Conservation (phyloP, 176 grass and related monocot species). For the Oryza punctata region DNA sequence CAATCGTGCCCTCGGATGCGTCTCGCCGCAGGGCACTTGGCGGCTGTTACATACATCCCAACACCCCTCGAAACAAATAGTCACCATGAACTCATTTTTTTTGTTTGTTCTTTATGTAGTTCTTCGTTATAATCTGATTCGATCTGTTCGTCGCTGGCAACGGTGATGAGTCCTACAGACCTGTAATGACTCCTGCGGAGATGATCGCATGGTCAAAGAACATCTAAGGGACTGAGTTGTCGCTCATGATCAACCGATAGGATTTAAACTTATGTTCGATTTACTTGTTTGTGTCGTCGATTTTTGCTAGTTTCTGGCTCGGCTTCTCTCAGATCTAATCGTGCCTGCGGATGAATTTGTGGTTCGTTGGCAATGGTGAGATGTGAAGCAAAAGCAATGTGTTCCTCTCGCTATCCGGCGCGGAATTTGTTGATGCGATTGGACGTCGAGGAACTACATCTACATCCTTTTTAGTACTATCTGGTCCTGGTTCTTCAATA, state of each 20-base stretch:
- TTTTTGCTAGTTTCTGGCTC: fast-evolving
- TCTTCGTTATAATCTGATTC: too few relatives aligned
- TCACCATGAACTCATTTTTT: not conserved
- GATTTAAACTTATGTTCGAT: not conserved
- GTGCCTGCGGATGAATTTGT: conserved; percentile 9
- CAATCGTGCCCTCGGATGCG: conserved; percentile 8
- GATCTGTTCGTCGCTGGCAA: not conserved
- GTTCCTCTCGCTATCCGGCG: conserved; percentile 76
- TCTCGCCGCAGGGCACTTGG: conserved; percentile 22
- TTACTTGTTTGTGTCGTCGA: too few relatives aligned
- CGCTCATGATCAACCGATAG: not conserved
- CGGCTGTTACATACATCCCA: conserved; percentile 62
- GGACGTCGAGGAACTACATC: conserved; percentile 75
- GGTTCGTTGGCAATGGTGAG: conserved; percentile 28
- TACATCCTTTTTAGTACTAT: not conserved
- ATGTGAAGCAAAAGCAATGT: conserved; percentile 34
- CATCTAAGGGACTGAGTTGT: conserved; percentile 86
- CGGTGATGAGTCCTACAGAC: conserved; percentile 64
- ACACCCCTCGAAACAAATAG: too few relatives aligned
- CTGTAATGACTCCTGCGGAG: conserved; percentile 82
- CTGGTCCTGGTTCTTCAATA: not conserved
- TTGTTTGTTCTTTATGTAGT: too few relatives aligned
- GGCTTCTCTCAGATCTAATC: conserved; percentile 38
- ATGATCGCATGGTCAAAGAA: conserved; percentile 77
- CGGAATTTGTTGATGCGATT: conserved; percentile 45